Evolutionary conservation across 164 flowering plant genomes (phyloP).

Genomic region (Santalum album): DNA sequence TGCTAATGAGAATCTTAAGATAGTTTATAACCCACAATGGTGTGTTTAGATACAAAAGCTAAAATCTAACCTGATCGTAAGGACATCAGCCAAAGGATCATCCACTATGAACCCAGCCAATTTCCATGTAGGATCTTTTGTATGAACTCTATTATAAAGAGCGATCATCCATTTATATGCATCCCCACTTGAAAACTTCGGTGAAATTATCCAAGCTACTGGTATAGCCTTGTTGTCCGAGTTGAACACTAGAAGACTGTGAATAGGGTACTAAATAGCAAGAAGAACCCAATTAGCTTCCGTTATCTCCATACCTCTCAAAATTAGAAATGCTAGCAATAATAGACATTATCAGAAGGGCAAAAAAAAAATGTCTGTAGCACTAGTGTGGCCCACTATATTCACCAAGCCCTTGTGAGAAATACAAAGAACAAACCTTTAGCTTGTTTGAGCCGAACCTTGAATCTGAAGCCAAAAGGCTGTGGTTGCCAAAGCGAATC

Average conservation of each 20-base stretch:
- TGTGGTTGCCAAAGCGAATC: conserved; percentile 82
- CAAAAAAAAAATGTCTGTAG: no score
- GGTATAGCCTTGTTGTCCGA: conserved; percentile 87
- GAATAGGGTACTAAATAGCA: conserved; percentile 58
- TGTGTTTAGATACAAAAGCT: no score
- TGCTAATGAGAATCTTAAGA: no score
- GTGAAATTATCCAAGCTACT: conserved; percentile 87
- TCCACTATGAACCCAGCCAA: conserved; percentile 84
- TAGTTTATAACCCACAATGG: not conserved
- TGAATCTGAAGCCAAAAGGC: conserved; percentile 79
- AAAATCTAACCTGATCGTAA: conserved; percentile 50
- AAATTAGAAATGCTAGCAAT: no score
- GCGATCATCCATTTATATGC: conserved; percentile 86
- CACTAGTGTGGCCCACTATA: no score
- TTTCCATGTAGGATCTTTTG: conserved; percentile 87
- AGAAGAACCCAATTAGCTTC: conserved; percentile 17
- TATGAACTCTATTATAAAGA: conserved; percentile 64
- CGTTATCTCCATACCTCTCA: no score
- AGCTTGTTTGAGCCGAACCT: conserved; percentile 81
- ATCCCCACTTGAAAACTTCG: conserved; percentile 48
- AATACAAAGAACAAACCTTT: conserved; percentile 47
- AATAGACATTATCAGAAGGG: no score
- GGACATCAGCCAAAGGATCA: conserved; percentile 65
- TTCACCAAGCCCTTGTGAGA: no score
- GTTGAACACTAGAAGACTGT: conserved; percentile 87